These are phyloP conservation scores for Atalantia buxifolia DNA, from an alignment of 345 rosid genomes.

Conservation along the genomic window DNA sequence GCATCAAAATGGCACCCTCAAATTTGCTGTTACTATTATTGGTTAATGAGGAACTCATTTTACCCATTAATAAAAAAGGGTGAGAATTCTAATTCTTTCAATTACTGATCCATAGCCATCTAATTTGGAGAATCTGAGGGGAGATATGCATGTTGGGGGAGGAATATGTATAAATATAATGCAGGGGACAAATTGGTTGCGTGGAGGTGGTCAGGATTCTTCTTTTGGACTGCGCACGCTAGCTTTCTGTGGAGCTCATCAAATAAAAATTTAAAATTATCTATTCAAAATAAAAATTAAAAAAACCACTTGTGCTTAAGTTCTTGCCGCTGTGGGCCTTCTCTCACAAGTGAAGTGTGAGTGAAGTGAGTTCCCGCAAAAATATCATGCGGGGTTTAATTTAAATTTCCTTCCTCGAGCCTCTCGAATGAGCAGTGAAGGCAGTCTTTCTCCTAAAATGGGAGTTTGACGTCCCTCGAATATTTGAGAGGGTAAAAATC, in stretches of 20 bases:
- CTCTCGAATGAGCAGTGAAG: too few relatives aligned
- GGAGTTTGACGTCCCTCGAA: too few relatives aligned
- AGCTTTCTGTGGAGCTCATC: constrained; percentile 28
- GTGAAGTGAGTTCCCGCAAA: too few relatives aligned
- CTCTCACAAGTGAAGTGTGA: too few relatives aligned
- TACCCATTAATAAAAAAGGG: background rate
- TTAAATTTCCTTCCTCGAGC: too few relatives aligned
- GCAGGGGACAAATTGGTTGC: constrained; percentile 33
- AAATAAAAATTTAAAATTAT: background rate
- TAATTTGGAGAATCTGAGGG: constrained; percentile 9
- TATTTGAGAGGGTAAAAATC: too few relatives aligned
- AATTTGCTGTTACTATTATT: background rate
- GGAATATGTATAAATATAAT: constrained; percentile 9
- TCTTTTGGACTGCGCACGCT: constrained; percentile 61
- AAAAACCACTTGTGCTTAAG: too few relatives aligned
- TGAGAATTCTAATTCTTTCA: background rate
- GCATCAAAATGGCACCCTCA: background rate
- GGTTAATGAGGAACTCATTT: background rate
- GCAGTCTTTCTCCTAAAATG: too few relatives aligned
- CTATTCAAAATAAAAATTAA: too few relatives aligned
- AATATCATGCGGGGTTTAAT: too few relatives aligned
- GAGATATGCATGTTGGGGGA: background rate
- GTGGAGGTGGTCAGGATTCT: constrained; percentile 39
- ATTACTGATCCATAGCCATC: background rate
- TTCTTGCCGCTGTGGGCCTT: too few relatives aligned